Evolutionary conservation across 2,329 filamentous ascomycete species (phyloP), one percentile per base, ranked within the genome.

Genomic region (Aureobasidium zeae): DNA sequence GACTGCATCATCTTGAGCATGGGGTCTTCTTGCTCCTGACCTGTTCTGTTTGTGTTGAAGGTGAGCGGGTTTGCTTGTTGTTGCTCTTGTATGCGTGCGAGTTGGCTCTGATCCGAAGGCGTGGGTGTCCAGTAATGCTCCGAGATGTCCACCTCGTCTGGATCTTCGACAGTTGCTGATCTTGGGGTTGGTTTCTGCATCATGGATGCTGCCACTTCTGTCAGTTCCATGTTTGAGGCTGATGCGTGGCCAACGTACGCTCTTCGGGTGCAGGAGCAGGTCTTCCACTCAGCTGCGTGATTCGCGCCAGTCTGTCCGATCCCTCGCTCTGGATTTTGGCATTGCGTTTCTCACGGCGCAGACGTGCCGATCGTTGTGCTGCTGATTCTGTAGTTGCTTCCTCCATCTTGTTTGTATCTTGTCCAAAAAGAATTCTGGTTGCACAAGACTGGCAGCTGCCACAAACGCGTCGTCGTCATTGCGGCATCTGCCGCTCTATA

Each of bases 71-170:
- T 24, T 21, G 26, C 30, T 19, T 42, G 39, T 17, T 31, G 39
- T 20, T 42, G 34, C 5, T 29, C 26, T 21, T 36, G 44, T 24
- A 34, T 13, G 5, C 28, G 30, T 11, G 44, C 25, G 41, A 28
- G 29, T 24, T 26, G 21, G 30, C 24, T 28, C 21, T 48, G n/a
- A 12, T 34, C 26, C 11, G 38, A 41, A 19, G 41, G 39, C 17
- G 28, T 43, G 21, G 53, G 48, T 16, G 47, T 50, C 44, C 49
- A 55, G 38, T 49, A 44, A 49, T 54, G 81, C 51, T 81, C 65
- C n/a, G 81, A 84, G 52, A 89, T 86, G 59, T 88, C 83, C 50
- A 86, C 73, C 61, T 87, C 84, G 4, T 79, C 82, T 5, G 83
- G 83, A 54, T 85, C 53, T 12, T 60, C 57, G n/a, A 61, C 53